Evolutionary conservation across 805 yeast genomes (phyloP), one percentile per base, ranked within the genome.

Genomic region (Clavispora phyllophila): DNA sequence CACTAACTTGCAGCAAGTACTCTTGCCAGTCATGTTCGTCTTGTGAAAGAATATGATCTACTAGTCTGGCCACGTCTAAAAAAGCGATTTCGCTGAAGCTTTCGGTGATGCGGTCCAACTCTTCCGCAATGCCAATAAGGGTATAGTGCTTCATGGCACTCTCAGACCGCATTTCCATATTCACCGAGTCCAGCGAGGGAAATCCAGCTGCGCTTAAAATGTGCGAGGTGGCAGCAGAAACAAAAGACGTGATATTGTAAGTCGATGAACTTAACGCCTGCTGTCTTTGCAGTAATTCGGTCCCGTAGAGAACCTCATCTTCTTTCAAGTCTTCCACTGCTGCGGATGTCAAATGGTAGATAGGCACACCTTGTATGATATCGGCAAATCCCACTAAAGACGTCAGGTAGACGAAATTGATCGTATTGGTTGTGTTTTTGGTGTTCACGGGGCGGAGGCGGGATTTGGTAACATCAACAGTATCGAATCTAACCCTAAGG

Each of bases 371-470:
- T 26, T 50, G 46, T 9, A 52, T 33, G 22, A 14, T 15, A 40
- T 50, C 36, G n/a, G 46, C 50, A 20, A 47, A 44, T 4, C 45
- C 45, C 36, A 37, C 24, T 36, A 52, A 38, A 9, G 51, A 37
- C 13, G 55, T 50, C 48, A 49, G 52, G 37, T 48, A 52, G 36
- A 52, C 40, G 33, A 48, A 52, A 9, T 45, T 43, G 25, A 52
- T 23, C 4, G 33, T 32, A 2, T n/a, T 12, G 2, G 50, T 32
- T 9, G 50, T 17, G 44, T 52, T 50, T 13, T 15, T 17, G 12
- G 45, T 32, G 18, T 40, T 29, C 6, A 33, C 37, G 4, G 36
- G 25, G 3, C 46, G 43, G 2, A 50, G 42, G 3, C 45, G 37
- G 9, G 37, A 25, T 26, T 43, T 48, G 14, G 54, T 44, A 12